A percentile compares a stretch with the other conserved stretches of the same genome.
These are phyloP conservation scores for Penicillium robsamsonii DNA, from an alignment of 495 filamentous ascomycete genomes.

Conservation along the genomic window DNA sequence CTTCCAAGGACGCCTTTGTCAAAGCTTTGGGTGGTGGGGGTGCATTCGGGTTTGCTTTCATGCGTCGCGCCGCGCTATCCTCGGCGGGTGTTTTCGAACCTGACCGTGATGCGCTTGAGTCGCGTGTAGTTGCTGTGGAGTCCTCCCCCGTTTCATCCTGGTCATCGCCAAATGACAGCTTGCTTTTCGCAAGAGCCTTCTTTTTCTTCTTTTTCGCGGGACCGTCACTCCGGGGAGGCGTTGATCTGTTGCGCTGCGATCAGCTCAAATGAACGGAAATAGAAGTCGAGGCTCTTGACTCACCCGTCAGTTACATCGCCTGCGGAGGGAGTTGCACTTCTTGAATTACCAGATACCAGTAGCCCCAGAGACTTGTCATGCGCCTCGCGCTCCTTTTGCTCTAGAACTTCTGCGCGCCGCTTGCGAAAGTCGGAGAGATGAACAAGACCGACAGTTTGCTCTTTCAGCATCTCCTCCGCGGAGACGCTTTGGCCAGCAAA, in stretches of 20 bases:
- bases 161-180: conserved; percentile 66
- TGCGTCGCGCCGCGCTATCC: conserved; percentile 46
- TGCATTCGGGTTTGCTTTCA: conserved; percentile 66
- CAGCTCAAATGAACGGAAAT: conserved; percentile 25
- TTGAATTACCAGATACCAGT: conserved; percentile 48
- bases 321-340: conserved; percentile 51
- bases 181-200: conserved; percentile 59
- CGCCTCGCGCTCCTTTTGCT: conserved; percentile 83
- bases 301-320: conserved; percentile 55
- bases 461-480: conserved; percentile 86
- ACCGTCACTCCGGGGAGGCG: conserved; percentile 41
- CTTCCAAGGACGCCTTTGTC: conserved; percentile 79
- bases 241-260: conserved; percentile 42
- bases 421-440: conserved; percentile 94
- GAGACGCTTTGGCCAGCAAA: conserved; percentile 80
- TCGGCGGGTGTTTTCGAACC: conserved; percentile 42
- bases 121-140: conserved; percentile 35
- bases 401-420: conserved; percentile 87
- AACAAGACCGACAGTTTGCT: conserved; percentile 90
- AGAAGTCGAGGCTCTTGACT: conserved; percentile 30
- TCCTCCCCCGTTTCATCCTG: conserved; percentile 47
- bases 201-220: conserved; percentile 66
- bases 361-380: conserved; percentile 58
- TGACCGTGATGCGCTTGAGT: conserved; percentile 35
- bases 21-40: conserved; percentile 71